Base-by-base conservation (phyloP, 805 yeast genomes). In the Kregervanrija pseudodelftensis region DNA sequence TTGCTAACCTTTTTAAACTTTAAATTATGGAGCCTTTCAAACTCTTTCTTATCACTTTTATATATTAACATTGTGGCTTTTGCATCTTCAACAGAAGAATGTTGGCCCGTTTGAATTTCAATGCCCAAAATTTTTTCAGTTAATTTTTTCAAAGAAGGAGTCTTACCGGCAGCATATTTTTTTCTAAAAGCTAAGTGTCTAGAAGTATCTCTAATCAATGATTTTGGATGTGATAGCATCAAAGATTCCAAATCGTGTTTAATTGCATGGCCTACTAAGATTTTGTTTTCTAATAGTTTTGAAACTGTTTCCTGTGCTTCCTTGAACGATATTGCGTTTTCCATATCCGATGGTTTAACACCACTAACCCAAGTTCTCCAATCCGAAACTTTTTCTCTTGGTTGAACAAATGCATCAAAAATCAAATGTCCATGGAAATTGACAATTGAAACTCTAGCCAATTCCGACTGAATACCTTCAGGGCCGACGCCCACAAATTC, bases 361-460 rank as follows among this genome's bases (percentile, higher is more conserved):
- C 98, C 98, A 62, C 91, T 81, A 15, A 88, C 95, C 84, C 89
- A 80, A 0, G 97, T 90, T 61, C 97, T 73, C 90, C 93, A 90
- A 56, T 90, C 95, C 0, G 90, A 81, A 2, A 90, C 95, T 44
- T 66, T 68, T 54, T 82, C 89, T 31, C 69, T 64, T 2, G 96
- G 96, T 51, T 69, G 70, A 4, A 90, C 96, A 65, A 72, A 90
- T 34, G 73, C 67, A 61, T 90, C 97, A 49, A 82, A 69, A 0
- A 90, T 58, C 0, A 77, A 71, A 50, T 77, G 76, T 0, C 97
- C 96, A 56, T 77, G 82, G 59, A 72, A 87, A 59, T 90, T 88
- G 3, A 90, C 96, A 11, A 90, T 67, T 0, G 96, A 87, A 0
- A 89, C 93, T 52, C 97, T 72, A 0, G 95, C 97, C 12, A 90